These are phyloP conservation scores for Pholiota conissans DNA, from an alignment of 768 basidiomycete genomes.

Conservation along the genomic window DNA sequence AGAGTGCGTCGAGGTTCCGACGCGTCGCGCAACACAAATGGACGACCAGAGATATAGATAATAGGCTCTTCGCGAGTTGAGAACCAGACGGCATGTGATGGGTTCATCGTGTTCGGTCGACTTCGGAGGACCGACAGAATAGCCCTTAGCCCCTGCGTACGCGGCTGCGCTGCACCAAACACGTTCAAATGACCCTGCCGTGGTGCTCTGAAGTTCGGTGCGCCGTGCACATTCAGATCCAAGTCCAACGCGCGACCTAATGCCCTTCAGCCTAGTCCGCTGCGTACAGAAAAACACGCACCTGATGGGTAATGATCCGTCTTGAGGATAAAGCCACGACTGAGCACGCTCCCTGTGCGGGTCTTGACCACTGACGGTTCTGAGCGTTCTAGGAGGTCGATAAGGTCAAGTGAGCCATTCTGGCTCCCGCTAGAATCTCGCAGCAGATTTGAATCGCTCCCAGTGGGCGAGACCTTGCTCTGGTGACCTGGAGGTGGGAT, in stretches of 20 bases:
- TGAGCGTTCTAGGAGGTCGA: conserved; percentile 61
- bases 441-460: conserved; percentile 12
- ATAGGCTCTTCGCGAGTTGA: conserved; percentile 96
- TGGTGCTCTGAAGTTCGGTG: conserved; percentile 92
- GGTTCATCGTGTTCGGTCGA: conserved; percentile 59
- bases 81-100: conserved; percentile 90
- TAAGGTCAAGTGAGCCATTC: conserved; percentile 49
- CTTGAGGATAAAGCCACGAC: conserved; percentile 91
- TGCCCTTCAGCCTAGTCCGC: not conserved
- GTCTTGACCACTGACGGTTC: conserved; percentile 80
- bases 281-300: conserved; percentile 22
- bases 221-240: conserved; percentile 89
- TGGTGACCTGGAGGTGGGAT: conserved; percentile 17
- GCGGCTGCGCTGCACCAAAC: conserved; percentile 94
- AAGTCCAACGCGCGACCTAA: conserved; percentile 86
- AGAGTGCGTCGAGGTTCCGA: conserved; percentile 80
- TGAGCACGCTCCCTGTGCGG: conserved; percentile 79
- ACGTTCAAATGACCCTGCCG: conserved; percentile 81
- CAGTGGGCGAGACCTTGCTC: conserved; percentile 7
- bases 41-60: conserved; percentile 87
- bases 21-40: conserved; percentile 90
- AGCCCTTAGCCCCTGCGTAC: conserved; percentile 86
- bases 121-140: conserved; percentile 85
- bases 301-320: conserved; percentile 88
- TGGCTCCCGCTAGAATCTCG: conserved; percentile 12